A percentile compares a stretch with the other conserved stretches of the same genome.
phyloP scores from a whole-genome alignment of 345 rosid species.

The Euphorbia lathyris region DNA sequence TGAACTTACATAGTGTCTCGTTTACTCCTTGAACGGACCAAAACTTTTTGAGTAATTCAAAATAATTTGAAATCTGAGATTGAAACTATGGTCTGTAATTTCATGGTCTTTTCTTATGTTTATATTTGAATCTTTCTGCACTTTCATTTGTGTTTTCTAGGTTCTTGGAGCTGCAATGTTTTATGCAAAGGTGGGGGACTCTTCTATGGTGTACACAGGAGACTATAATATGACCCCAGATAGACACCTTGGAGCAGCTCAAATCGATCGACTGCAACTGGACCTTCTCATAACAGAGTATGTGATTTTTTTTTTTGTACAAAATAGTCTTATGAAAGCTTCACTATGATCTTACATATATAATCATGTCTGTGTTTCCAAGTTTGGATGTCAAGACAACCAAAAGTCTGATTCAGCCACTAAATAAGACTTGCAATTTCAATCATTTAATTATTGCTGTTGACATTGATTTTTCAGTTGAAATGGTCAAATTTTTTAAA shows the following conservation, averaged over 20 bases:
- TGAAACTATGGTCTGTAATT: neutral
- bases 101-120: slow-evolving; percentile 9
- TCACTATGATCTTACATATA: neutral
- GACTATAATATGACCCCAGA: slow-evolving; percentile 98
- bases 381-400: neutral
- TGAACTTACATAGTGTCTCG: too few species aligned
- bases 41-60: too few species aligned
- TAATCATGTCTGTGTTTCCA: neutral
- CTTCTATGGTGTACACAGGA: slow-evolving; percentile 88
- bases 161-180: slow-evolving; percentile 99
- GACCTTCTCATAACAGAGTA: slow-evolving; percentile 98
- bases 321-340: neutral
- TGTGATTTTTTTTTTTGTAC: slow-evolving; percentile 6
- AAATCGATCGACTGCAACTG: slow-evolving; percentile 69
- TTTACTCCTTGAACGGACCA: too few species aligned
- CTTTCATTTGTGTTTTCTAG: slow-evolving; percentile 34
- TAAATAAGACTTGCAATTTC: neutral
- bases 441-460: neutral
- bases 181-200: slow-evolving; percentile 88
- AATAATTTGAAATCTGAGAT: too few species aligned
- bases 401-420: neutral
- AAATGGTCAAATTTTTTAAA: neutral
- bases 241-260: slow-evolving; percentile 98
- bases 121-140: neutral
- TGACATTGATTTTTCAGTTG: neutral